Conservation (phyloP, 2,329 filamentous ascomycete genomes). For the Talaromyces atroroseus region DNA sequence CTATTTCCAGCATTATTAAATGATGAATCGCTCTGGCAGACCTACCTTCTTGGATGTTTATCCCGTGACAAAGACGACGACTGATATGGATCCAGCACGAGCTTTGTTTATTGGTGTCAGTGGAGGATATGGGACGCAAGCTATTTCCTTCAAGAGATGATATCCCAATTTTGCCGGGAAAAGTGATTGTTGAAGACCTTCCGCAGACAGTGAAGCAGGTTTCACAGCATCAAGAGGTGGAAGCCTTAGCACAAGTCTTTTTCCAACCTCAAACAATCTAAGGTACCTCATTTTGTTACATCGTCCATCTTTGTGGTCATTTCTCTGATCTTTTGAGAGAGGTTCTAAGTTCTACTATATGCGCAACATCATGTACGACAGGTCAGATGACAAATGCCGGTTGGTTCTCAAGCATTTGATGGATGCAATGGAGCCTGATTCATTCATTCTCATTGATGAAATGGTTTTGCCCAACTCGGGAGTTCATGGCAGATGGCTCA, state of each 20-base stretch:
- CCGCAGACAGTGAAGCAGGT: neutral
- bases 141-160: neutral
- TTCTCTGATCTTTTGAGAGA: neutral
- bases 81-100: neutral
- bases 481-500: constrained; percentile 24
- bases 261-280: constrained; percentile 14
- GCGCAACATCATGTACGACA: constrained; percentile 7
- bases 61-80: neutral
- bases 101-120: constrained; percentile 9
- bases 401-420: neutral
- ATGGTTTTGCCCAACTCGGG: constrained; percentile 31
- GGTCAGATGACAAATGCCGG: constrained; percentile 1
- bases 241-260: constrained; percentile 10
- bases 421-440: constrained; percentile 16
- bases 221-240: neutral
- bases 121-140: neutral
- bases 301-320: neutral
- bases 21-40: neutral
- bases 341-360: constrained; percentile 9
- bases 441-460: constrained; percentile 38
- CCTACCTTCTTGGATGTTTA: neutral
- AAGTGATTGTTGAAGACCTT: constrained; percentile 7
- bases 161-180: neutral
- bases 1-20: constrained; percentile 1
- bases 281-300: constrained; percentile 2